phyloP scores from a whole-genome alignment of 2,329 filamentous ascomycete species.

The Fusarium avenaceum region DNA sequence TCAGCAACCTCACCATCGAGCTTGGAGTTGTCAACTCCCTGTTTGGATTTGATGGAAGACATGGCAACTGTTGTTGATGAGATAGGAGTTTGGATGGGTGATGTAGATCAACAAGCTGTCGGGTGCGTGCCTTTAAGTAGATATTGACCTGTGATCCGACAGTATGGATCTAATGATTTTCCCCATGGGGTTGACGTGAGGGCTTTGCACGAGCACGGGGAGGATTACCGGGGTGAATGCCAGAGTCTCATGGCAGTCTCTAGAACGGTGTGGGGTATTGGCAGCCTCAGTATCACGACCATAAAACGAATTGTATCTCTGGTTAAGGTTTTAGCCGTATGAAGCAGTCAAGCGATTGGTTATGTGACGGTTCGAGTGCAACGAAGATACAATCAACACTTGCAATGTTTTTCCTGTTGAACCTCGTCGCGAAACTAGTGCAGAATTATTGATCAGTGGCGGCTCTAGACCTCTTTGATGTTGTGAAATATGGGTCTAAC shows the following conservation, averaged over 20 bases:
- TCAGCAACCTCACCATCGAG: not conserved
- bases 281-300: no score
- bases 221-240: not conserved
- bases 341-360: not conserved
- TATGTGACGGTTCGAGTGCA: not conserved
- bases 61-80: not conserved
- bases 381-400: not conserved
- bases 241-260: not conserved
- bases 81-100: not conserved
- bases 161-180: not conserved
- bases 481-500: no score
- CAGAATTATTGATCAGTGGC: not conserved
- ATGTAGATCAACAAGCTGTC: not conserved
- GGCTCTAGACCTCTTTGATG: not conserved
- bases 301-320: not conserved
- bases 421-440: not conserved
- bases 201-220: not conserved
- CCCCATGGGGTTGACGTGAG: not conserved
- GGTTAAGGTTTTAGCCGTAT: not conserved
- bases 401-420: not conserved
- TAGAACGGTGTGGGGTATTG: not conserved
- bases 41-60: not conserved
- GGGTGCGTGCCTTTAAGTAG: not conserved
- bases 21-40: not conserved
- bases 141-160: not conserved